These are phyloP conservation scores for Pyricularia sp. DNA, from an alignment of 2,329 filamentous ascomycete genomes.

Conservation along the genomic window DNA sequence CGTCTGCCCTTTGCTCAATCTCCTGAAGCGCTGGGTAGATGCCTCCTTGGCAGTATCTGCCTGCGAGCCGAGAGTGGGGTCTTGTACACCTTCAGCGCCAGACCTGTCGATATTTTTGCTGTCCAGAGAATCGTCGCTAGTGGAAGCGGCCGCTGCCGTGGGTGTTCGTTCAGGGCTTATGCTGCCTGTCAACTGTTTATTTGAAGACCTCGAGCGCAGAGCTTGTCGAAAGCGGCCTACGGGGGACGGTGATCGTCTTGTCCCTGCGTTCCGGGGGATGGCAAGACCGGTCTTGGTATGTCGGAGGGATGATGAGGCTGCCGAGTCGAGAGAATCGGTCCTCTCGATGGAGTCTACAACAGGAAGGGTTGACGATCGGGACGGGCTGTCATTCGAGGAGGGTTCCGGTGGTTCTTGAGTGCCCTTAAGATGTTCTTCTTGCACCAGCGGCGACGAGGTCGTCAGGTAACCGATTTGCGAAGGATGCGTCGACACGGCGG, in stretches of 20 bases:
- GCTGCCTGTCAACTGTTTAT: constrained; percentile 23
- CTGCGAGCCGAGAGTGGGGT: constrained; percentile 1
- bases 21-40: constrained; percentile 13
- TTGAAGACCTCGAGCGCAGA: constrained; percentile 43
- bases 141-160: constrained; percentile 2
- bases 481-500: constrained; percentile 42
- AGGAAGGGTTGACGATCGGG: constrained; percentile 25
- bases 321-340: constrained; percentile 19
- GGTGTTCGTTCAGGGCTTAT: constrained; percentile 21
- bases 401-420: constrained; percentile 24
- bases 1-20: constrained; percentile 16
- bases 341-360: constrained; percentile 18
- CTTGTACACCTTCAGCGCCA: background rate
- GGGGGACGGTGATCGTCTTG: constrained; percentile 51
- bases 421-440: constrained; percentile 38
- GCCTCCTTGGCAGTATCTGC: constrained; percentile 4
- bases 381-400: constrained; percentile 10
- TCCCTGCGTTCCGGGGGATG: constrained; percentile 20
- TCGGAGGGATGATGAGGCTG: constrained; percentile 13
- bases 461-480: constrained; percentile 57
- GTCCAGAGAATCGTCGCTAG: background rate
- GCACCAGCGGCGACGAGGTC: constrained; percentile 54
- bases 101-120: background rate
- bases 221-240: constrained; percentile 59
- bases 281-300: constrained; percentile 25